A percentile compares a stretch with the other conserved stretches of the same genome.
phyloP scores from a whole-genome alignment of 352 stramenopile species.

The Globisporangium paroecandrum region DNA sequence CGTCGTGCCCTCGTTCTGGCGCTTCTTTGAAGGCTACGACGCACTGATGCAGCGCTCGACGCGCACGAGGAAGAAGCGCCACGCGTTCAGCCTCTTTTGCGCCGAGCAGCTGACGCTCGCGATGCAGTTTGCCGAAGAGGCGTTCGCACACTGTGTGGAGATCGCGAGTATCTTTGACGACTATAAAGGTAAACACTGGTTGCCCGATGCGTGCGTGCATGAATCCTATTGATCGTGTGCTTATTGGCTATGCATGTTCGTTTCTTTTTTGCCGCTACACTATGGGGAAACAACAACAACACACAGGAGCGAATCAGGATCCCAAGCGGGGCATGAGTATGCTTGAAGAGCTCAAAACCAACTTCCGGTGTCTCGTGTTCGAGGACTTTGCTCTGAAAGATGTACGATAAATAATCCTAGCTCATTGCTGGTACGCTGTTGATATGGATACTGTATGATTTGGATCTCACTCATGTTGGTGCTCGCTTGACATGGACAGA shows the following conservation, averaged over 20 bases:
- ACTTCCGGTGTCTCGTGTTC: slow-evolving; percentile 55
- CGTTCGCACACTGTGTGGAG: slow-evolving; percentile 65
- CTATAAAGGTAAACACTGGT: neutral
- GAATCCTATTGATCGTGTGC: neutral
- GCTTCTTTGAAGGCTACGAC: slow-evolving; percentile 41
- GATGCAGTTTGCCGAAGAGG: slow-evolving; percentile 70
- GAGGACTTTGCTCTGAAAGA: slow-evolving; percentile 33
- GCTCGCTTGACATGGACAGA: slow-evolving; percentile 17
- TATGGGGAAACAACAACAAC: neutral
- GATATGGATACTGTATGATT: neutral
- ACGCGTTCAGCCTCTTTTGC: slow-evolving; percentile 42
- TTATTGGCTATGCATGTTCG: neutral
- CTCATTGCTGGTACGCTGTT: neutral
- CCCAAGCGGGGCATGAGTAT: slow-evolving; percentile 21
- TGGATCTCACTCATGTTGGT: neutral
- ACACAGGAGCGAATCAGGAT: neutral
- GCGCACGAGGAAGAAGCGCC: slow-evolving; percentile 21
- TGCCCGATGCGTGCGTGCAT: neutral
- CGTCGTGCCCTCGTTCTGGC: slow-evolving; percentile 61
- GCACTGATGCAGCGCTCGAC: slow-evolving; percentile 17
- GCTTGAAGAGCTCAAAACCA: slow-evolving; percentile 44
- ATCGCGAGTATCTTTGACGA: slow-evolving; percentile 57
- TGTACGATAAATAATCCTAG: slow-evolving; percentile 5
- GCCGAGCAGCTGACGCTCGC: slow-evolving; percentile 66
- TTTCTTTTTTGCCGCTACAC: neutral